Evolutionary conservation across 164 flowering plant genomes (phyloP), one percentile per base, ranked within the genome.

Genomic region (Hamamelis virginiana): DNA sequence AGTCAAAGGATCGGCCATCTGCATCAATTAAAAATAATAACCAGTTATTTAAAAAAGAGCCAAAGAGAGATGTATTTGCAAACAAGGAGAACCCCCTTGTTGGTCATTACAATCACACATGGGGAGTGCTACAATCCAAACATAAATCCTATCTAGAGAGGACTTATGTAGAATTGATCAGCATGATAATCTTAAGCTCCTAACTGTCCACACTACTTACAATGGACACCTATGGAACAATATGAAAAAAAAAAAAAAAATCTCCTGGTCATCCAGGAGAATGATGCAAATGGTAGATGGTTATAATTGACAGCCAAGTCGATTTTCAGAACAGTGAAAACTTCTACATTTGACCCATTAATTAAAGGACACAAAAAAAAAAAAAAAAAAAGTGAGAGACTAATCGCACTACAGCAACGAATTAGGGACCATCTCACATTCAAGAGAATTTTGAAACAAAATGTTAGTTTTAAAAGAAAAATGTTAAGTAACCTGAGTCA

Each of bases 1-100:
- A 46, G 88, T 89, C 72, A 89, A 76, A 58, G 93, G 89, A 78
- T 89, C 93, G 6, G 87, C 88, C 93, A 89, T 89, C 91, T 89
- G 87, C 77, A 74, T 3, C 55, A 71, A 56, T 23, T 8, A 50
- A 46, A 61, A 41, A 22, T 55, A 52, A 12, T 10, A 10, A 13
- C 15, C 46, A 44, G 28, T 58, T 13, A 23, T 27, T 10, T 6
- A 3, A 18, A 22, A 8, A 13, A 15, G 1, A 65, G 27, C 8
- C n/a, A 43, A 52, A 19, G 41, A 33, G 4, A 33, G 2, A 6
- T 33, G 1, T 21, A 11, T 53, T 22, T 53, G 16, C 9, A 19
- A 53, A 53, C n/a, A 11, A 53, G n/a, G 11, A 22, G n/a, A 53
- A 22, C 21, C 21, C 21, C 58, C 6, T 3, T 33, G 22, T 21